Base-by-base conservation (phyloP, 768 basidiomycete species). In the Scleroderma bovista region DNA sequence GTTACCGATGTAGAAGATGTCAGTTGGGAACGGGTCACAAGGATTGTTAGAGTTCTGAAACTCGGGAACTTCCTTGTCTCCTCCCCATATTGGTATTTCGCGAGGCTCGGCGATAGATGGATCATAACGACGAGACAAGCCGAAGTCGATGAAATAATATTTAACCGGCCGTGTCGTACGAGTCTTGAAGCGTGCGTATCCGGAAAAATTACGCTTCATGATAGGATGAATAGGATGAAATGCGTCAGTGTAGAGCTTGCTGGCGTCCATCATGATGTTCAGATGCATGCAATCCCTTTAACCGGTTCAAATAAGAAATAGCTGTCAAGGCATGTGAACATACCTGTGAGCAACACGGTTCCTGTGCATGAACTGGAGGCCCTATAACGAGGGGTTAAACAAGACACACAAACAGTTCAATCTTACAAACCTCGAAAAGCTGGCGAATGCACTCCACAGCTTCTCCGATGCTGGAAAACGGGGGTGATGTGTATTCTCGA, bases 401-500 rank as follows among this genome's bases (percentile, higher is more conserved):
- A 10, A 20, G 6, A 1, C 3, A 31, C 33, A 17, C 41, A 19
- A 5, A 22, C 22, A 1, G 8, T 22, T 1, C 24, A 22, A 38
- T 33, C 2, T 2, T 6, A 44, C 45, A 0, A 1, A 67, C 69
- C 60, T 67, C 65, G n/a, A 71, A 64, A 1, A 64, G 36, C 38
- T 72, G 68, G 1, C 56, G 51, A 44, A 71, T 58, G 19, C 65
- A 69, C 24, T 67, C 66, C 1, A 70, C 54, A 1, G 36, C 64
- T 48, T 72, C 70, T 1, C 68, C 68, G 3, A 69, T 13, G 0
- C 62, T 67, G 38, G 62, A 58, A 44, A 72, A 71, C 1, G 33
- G 52, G 7, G 63, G 63, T 2, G 31, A 37, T 15, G 49, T n/a
- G 29, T 57, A 65, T 0, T n/a, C 22, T 41, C 64, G 61, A 16